These are phyloP conservation scores for Neurospora sp. DNA, from an alignment of 495 filamentous ascomycete species.

Conservation along the genomic window DNA sequence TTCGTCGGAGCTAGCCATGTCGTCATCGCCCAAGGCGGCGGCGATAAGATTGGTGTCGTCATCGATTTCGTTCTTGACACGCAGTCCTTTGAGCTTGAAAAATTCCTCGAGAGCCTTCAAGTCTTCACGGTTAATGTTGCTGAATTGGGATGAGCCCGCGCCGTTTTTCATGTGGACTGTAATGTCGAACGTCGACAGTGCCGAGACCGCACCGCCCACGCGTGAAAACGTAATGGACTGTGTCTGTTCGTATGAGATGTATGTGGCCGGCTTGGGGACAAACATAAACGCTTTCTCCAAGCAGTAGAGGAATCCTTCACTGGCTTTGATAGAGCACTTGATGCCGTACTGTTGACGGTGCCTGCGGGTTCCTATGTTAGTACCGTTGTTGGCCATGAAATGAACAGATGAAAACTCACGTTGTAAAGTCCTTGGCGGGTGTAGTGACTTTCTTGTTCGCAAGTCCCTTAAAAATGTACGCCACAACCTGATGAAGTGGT, in stretches of 20 bases:
- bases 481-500: conserved; percentile 81
- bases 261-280: conserved; percentile 94
- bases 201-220: conserved; percentile 86
- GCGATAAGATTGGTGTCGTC: conserved; percentile 58
- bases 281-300: conserved; percentile 98
- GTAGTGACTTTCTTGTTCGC: conserved; percentile 88
- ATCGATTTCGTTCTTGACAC: conserved; percentile 90
- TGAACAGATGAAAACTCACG: conserved; percentile 26
- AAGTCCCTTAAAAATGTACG: conserved; percentile 86
- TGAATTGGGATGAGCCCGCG: conserved; percentile 81
- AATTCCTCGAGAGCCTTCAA: conserved; percentile 91
- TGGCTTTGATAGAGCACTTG: conserved; percentile 98
- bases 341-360: conserved; percentile 92
- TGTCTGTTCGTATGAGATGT: conserved; percentile 87
- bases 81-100: conserved; percentile 84
- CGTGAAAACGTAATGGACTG: conserved; percentile 87
- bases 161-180: conserved; percentile 73
- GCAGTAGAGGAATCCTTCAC: conserved; percentile 94
- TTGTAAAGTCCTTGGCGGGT: conserved; percentile 86
- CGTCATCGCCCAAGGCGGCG: conserved; percentile 69
- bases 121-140: conserved; percentile 98
- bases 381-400: background rate
- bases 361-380: conserved; percentile 29
- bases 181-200: conserved; percentile 94
- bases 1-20: conserved; percentile 68